These are phyloP conservation scores for Primulina huaijiensis DNA, from an alignment of 257 asterid genomes.

Conservation along the genomic window DNA sequence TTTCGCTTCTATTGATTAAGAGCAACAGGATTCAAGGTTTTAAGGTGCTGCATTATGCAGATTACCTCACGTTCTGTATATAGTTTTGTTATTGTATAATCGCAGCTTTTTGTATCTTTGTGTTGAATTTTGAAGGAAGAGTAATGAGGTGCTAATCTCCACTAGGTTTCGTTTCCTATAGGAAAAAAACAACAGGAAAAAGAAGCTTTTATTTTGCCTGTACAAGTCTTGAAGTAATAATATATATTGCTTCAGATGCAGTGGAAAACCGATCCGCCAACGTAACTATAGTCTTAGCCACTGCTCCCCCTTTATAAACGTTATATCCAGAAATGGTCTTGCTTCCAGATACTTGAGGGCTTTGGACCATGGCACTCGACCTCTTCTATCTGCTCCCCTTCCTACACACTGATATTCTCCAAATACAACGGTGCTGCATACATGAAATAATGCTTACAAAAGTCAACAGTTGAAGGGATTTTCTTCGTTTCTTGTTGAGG, in stretches of 20 bases:
- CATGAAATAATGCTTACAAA: not conserved
- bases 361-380: slow-evolving; percentile 58
- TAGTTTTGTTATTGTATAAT: not conserved
- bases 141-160: not conserved
- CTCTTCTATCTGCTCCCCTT: slow-evolving; percentile 48
- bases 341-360: slow-evolving; percentile 35
- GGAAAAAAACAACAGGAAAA: no score
- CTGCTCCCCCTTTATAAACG: slow-evolving; percentile 41
- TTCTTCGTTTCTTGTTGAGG: not conserved
- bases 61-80: not conserved
- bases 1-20: not conserved
- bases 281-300: slow-evolving; percentile 47
- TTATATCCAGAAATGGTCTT: slow-evolving; percentile 31
- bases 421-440: slow-evolving; percentile 44
- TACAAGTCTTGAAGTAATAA: no score
- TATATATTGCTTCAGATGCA: not conserved
- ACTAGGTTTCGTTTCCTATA: no score
- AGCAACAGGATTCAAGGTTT: slow-evolving; percentile 14
- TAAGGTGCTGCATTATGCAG: not conserved
- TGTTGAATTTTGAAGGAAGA: not conserved
- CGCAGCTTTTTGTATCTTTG: not conserved
- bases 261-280: not conserved
- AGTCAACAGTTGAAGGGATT: not conserved
- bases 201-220: no score
- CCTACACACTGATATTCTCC: slow-evolving; percentile 63